A percentile compares a stretch with the other conserved stretches of the same genome.
These are phyloP conservation scores for Fusarium solani-melongenae DNA, from an alignment of 2,329 filamentous ascomycete species.

Conservation along the genomic window DNA sequence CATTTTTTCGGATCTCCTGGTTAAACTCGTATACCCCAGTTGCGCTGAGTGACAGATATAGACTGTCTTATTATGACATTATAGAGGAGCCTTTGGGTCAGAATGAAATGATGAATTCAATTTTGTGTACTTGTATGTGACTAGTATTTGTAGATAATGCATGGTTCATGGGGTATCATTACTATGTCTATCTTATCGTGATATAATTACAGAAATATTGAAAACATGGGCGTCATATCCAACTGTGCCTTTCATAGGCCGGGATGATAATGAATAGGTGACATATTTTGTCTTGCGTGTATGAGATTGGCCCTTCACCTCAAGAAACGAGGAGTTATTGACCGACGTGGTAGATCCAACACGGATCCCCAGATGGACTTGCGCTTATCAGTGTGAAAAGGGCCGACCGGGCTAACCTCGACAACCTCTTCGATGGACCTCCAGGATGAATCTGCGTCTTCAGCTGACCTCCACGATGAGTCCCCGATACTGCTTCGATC, in stretches of 20 bases:
- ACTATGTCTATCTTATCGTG: slow-evolving; percentile 5
- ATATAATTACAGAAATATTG: slow-evolving; percentile 6
- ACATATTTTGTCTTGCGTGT: background rate
- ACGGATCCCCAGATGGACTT: slow-evolving; percentile 6
- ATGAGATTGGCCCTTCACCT: background rate
- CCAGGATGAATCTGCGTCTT: slow-evolving; percentile 9
- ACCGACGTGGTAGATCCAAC: background rate
- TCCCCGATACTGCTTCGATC: slow-evolving; percentile 27
- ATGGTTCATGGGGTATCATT: slow-evolving; percentile 22
- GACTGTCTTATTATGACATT: slow-evolving; percentile 35
- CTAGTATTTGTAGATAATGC: background rate
- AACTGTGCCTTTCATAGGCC: background rate
- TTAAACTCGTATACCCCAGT: slow-evolving; percentile 42
- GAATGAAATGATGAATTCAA: slow-evolving; percentile 6
- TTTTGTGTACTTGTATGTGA: background rate
- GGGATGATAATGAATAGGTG: background rate
- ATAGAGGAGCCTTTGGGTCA: slow-evolving; percentile 26
- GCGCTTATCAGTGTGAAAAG: slow-evolving; percentile 1
- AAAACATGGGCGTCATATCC: slow-evolving; percentile 29
- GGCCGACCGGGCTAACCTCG: slow-evolving; percentile 22
- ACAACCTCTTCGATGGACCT: background rate
- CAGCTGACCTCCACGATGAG: slow-evolving; percentile 7
- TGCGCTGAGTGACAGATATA: slow-evolving; percentile 30
- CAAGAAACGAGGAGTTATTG: background rate
- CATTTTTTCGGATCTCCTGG: slow-evolving; percentile 36